Conservation (phyloP, 2,329 filamentous ascomycete genomes). For the Magnaporthiopsis poae region DNA sequence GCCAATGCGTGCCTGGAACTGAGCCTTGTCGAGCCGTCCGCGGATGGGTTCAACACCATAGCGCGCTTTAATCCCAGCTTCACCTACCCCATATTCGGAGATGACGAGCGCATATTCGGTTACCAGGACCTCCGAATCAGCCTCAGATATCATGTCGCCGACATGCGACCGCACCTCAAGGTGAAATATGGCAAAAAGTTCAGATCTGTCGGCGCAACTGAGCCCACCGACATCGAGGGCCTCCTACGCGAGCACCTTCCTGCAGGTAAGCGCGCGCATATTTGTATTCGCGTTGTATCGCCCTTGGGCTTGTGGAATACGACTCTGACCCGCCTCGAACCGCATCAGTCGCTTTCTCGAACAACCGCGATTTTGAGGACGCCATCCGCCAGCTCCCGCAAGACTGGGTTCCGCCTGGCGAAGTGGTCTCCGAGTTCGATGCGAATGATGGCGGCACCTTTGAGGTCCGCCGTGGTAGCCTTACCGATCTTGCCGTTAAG, state of each 20-base stretch:
- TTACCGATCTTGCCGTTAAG: slow-evolving; percentile 60
- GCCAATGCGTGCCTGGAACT: slow-evolving; percentile 55
- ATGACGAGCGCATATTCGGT: slow-evolving; percentile 85
- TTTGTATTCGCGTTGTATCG: background rate
- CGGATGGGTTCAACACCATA: slow-evolving; percentile 43
- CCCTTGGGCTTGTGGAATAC: slow-evolving; percentile 9
- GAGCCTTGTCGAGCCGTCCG: slow-evolving; percentile 44
- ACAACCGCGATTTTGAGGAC: slow-evolving; percentile 51
- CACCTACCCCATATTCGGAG: slow-evolving; percentile 85
- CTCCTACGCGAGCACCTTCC: slow-evolving; percentile 59
- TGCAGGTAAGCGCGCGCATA: slow-evolving; percentile 37
- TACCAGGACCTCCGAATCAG: slow-evolving; percentile 73
- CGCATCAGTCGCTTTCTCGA: slow-evolving; percentile 52
- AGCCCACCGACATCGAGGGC: slow-evolving; percentile 58
- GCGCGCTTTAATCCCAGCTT: slow-evolving; percentile 72
- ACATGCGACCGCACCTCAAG: slow-evolving; percentile 69
- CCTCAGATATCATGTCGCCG: slow-evolving; percentile 55
- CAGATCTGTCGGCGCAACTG: slow-evolving; percentile 54
- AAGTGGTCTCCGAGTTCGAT: slow-evolving; percentile 55
- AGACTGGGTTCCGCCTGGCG: slow-evolving; percentile 63
- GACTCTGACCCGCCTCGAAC: background rate
- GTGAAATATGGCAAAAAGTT: slow-evolving; percentile 65
- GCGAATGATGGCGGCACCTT: slow-evolving; percentile 51
- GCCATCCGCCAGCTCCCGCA: slow-evolving; percentile 38
- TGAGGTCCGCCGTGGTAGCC: slow-evolving; percentile 73